A percentile compares a stretch with the other conserved stretches of the same genome.
phyloP scores from a whole-genome alignment of 345 rosid genomes.

The Orychophragmus violaceus region DNA sequence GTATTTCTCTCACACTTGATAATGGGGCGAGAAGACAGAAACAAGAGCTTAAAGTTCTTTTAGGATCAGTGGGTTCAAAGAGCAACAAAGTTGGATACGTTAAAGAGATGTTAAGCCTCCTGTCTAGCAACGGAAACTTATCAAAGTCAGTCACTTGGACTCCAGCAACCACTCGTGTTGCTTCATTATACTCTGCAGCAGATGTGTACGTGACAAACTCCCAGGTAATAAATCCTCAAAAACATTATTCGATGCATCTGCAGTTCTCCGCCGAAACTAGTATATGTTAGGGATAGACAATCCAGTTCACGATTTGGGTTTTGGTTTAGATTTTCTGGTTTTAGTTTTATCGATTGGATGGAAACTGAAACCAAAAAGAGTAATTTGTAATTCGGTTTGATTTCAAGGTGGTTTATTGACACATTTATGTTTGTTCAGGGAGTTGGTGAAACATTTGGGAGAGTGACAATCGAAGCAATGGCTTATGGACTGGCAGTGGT shows the following conservation, averaged over 20 bases:
- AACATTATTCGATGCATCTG: background rate
- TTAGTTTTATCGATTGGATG: background rate
- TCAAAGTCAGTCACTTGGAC: slow-evolving; percentile 74
- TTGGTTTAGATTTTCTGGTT: background rate
- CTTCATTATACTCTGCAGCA: slow-evolving; percentile 91
- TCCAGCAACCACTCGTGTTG: slow-evolving; percentile 83
- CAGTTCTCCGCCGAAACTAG: background rate
- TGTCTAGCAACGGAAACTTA: slow-evolving; percentile 56
- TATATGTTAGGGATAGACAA: no score
- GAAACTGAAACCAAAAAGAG: background rate
- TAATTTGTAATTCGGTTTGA: no score
- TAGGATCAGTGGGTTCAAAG: slow-evolving; percentile 97
- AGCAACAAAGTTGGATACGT: slow-evolving; percentile 84
- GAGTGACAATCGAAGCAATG: slow-evolving; percentile 99
- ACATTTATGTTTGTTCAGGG: slow-evolving; percentile 37
- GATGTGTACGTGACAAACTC: slow-evolving; percentile 88
- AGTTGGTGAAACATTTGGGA: slow-evolving; percentile 93
- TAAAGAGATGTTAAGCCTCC: slow-evolving; percentile 53
- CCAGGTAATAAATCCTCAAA: slow-evolving; percentile 46
- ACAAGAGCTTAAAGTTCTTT: slow-evolving; percentile 58
- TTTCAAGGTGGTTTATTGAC: background rate
- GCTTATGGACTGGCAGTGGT: slow-evolving; percentile 92
- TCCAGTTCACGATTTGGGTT: no score
- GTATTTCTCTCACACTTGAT: slow-evolving; percentile 13
- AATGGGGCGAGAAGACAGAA: slow-evolving; percentile 20